These are phyloP conservation scores for Cutaneotrichosporon cavernicola DNA, from an alignment of 1,284 basidiomycete species.

Conservation along the genomic window DNA sequence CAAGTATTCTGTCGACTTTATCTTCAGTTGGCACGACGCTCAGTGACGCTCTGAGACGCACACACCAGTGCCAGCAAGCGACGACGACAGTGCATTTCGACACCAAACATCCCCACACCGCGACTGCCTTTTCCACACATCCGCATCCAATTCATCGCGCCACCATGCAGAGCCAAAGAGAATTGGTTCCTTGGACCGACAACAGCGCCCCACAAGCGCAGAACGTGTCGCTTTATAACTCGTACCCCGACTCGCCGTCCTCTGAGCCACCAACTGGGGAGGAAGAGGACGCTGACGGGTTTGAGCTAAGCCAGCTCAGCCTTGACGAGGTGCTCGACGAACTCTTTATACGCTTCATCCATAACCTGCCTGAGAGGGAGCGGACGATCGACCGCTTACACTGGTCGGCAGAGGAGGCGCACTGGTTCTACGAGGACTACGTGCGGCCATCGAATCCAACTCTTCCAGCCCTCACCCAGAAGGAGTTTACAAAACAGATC, in stretches of 20 bases:
- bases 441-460: conserved; percentile 84
- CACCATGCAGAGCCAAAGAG: not conserved
- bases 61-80: conserved; percentile 3
- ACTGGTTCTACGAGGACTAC: conserved; percentile 99
- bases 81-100: not conserved
- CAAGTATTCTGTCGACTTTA: not conserved
- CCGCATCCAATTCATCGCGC: not conserved
- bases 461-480: conserved; percentile 82
- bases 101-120: not conserved
- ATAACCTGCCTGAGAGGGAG: conserved; percentile 94
- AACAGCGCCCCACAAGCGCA: not conserved
- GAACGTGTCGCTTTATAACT: not conserved
- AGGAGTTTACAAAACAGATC: conserved; percentile 91
- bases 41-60: not conserved
- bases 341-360: conserved; percentile 91
- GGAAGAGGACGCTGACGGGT: conserved; percentile 42
- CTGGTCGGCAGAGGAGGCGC: conserved; percentile 99
- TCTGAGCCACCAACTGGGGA: conserved; percentile 12
- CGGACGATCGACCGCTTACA: conserved; percentile 88
- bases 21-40: not conserved
- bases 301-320: conserved; percentile 28
- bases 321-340: conserved; percentile 72
- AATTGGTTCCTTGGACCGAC: not conserved
- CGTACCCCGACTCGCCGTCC: not conserved
- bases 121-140: not conserved